Base-by-base conservation (phyloP, 768 basidiomycete species). In the Tylopilus intermedius region DNA sequence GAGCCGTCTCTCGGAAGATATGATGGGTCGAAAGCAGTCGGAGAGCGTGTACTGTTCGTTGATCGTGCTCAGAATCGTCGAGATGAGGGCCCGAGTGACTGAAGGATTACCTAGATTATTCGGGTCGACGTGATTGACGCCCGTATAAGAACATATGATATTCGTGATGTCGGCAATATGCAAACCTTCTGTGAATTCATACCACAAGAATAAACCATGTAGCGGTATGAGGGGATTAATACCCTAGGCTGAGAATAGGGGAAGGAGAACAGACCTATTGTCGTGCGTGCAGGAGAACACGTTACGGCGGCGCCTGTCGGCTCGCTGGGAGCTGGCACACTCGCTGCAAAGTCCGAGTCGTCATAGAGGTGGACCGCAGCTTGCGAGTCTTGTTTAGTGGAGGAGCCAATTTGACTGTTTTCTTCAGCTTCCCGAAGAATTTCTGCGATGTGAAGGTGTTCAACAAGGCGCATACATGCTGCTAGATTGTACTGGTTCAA, bases 21-120 rank as follows among this genome's bases (percentile, higher is more conserved):
- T 90, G 88, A 62, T 89, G 86, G 0, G 88, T 88, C 10, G 88
- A 87, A 42, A 91, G 77, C 22, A 90, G 74, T 41, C 89, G 83
- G 38, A 92, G 76, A 32, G 80, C 77, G 61, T 90, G 89, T 4
- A 82, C 88, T 89, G 15, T 29, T 5, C 18, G 24, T 41, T 6
- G 29, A 44, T 13, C 10, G 35, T 38, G 21, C 47, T 8, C 43
- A 35, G 3, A 27, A 45, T 29, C 6, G 22, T 22, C 39, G 9
- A 8, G 1, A 9, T 14, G 6, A 3, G 4, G 14, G 5, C 7
- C 5, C n/a, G 21, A 50, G 26, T 26, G 0, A 26, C 29, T 9
- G 18, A 18, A 22, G 35, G 1, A 55, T 29, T 41, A 58, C 65
- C 60, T n/a, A 66, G 53, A 29, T 62, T 51, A 10, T 21, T 49